Evolutionary conservation across 163 green algal genomes (phyloP).

Genomic region (Chloromonas sp.): DNA sequence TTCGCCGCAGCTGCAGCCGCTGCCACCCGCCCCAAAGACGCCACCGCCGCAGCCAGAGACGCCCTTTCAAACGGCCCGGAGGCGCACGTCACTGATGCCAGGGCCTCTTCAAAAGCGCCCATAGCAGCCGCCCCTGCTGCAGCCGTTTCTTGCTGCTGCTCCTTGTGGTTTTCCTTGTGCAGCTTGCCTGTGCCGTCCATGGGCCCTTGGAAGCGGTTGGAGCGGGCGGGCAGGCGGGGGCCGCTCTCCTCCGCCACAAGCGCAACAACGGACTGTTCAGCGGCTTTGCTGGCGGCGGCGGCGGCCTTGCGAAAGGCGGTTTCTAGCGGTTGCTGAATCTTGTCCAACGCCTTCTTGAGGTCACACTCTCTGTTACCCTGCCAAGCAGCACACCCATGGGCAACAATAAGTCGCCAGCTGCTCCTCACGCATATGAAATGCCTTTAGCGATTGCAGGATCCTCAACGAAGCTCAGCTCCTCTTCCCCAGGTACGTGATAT

Average conservation of each 20-base stretch:
- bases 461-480: too few species aligned
- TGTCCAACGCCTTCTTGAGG: constrained; percentile 40
- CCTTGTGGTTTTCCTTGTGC: neutral
- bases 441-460: too few species aligned
- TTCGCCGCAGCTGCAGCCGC: neutral
- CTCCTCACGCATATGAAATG: too few species aligned
- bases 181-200: neutral
- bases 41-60: neutral
- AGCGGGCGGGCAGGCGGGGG: neutral
- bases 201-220: neutral
- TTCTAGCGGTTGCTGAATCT: neutral
- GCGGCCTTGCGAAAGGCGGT: neutral
- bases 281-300: neutral
- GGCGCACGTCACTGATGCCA: neutral
- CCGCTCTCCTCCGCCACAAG: neutral
- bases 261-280: neutral
- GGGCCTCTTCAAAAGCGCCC: too few species aligned
- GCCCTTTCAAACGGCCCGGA: too few species aligned
- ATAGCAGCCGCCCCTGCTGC: neutral
- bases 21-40: neutral
- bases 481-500: too few species aligned
- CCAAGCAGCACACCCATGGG: neutral
- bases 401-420: neutral
- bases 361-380: constrained; percentile 53
- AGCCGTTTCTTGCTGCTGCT: neutral